Base-by-base conservation (phyloP, 2,329 filamentous ascomycete species). In the Aspergillus puulaauensis region DNA sequence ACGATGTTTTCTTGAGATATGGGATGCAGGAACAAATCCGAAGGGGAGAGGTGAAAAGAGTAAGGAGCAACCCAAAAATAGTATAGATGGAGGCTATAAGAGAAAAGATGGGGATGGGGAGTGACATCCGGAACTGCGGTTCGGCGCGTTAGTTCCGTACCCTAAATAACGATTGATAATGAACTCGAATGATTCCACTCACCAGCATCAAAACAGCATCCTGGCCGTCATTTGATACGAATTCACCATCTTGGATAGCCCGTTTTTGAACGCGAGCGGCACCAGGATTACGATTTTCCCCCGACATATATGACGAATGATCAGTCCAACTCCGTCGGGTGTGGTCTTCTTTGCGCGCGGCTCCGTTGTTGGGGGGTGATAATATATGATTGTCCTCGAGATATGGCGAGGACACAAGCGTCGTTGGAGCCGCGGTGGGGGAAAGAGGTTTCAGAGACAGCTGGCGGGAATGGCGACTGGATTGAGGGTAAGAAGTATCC, bases 21-120 rank as follows among this genome's bases (percentile, higher is more conserved):
- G 71, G 65, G 17, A 74, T 67, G 43, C 72, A 68, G 35, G 79
- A 77, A 72, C 81, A 85, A 59, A 86, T 69, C 44, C 82, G 80
- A 46, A 87, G 70, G 5, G 84, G 84, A 40, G 80, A 78, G 43
- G 82, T 73, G 47, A 84, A 60, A 54, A 82, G 61, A 55, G 83
- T 78, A 61, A 81, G 74, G 62, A 85, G 49, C 45, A 85, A 64
- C 14, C 80, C 77, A 61, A 82, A 72, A 56, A 82, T 62, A 17
- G 84, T 81, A 76, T 84, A 87, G 49, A 85, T 58, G 40, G 78
- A 75, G 61, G 83, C 81, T 60, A 79, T 68, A 33, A 83, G 65
- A 52, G 83, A 84, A 64, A 86, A 77, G 6, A 84, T 66, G 12
- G 82, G 81, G 61, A 82, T 81, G 15, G 83, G 79, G 23, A 76